Evolutionary conservation across 2,329 filamentous ascomycete genomes (phyloP), one percentile per base, ranked within the genome.

Genomic region (Cladorrhinum sp.): DNA sequence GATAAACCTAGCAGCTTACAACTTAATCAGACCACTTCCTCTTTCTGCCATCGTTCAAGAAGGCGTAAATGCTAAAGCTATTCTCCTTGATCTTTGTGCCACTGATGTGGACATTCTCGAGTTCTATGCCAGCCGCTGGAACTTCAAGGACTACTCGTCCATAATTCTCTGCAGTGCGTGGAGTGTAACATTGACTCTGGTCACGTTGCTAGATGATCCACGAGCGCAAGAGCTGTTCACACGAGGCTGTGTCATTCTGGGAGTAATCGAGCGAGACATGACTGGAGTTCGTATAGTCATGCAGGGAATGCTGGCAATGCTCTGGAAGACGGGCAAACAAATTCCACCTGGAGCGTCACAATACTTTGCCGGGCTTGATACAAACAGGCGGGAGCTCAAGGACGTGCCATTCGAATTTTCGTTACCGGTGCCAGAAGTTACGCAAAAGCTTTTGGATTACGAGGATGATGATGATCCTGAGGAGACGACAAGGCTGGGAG

Each of bases 1-100:
- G 4, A 23, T 59, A 18, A 57, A 61, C 49, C 29, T 61, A 4
- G 49, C 57, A 6, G 62, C 62, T 10, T 57, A 57, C 53, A 59
- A 59, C 53, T 45, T 64, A 38, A 23, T 61, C 49, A 55, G 62
- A 2, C 62, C 62, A 1, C 53, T 64, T 1, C 56, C 50, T 18
- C 27, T 49, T 20, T 38, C 25, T 4, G 49, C 57, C 9, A 7
- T 27, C 1, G 23, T 62, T 13, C 32, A 25, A 18, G 22, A 25
- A 3, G 18, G 32, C 10, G 45, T 24, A 6, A 57, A 48, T 3
- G 54, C 36, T 12, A 49, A 20, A 24, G 6, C 36, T 5, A 24
- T 61, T 32, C 23, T 61, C 9, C 25, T 61, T 6, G 48, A 61
- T 10, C 24, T 61, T 22, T 61, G 59, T 36, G 25, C 49, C 18